Evolutionary conservation across 2,329 filamentous ascomycete species (phyloP).

Genomic region (Aspergillus calidoustus): DNA sequence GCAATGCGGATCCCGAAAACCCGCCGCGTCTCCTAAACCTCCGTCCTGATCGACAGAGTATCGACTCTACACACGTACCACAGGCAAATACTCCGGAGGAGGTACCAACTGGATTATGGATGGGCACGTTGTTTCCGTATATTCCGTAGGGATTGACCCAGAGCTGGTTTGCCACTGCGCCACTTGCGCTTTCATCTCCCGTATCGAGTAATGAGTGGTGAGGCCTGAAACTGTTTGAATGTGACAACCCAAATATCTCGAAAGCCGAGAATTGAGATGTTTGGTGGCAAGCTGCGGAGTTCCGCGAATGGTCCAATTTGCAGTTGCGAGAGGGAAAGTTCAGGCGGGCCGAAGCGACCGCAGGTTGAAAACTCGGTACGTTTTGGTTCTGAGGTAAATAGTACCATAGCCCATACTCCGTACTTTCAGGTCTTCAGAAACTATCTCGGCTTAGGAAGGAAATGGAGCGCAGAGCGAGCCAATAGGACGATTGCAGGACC

Average conservation of each 20-base stretch:
- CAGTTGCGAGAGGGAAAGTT: neutral
- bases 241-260: neutral
- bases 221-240: neutral
- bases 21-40: too few species aligned
- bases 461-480: neutral
- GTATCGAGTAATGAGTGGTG: neutral
- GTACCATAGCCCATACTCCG: neutral
- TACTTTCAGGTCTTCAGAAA: neutral
- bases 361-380: too few species aligned
- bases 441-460: neutral
- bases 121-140: neutral
- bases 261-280: neutral
- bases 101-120: neutral
- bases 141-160: neutral
- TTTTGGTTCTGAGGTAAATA: neutral
- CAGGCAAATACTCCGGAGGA: neutral
- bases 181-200: neutral
- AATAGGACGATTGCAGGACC: neutral
- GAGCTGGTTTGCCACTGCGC: conserved; percentile 4
- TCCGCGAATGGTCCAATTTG: neutral
- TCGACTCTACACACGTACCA: neutral
- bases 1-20: neutral
- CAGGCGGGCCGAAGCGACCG: conserved; percentile 6
- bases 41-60: neutral
- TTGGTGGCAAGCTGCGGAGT: neutral